Percentiles rank a stretch among this genome's conserved stretches.
phyloP scores from a whole-genome alignment of 2,329 filamentous ascomycete genomes.

The Arthrobotrys iridis region DNA sequence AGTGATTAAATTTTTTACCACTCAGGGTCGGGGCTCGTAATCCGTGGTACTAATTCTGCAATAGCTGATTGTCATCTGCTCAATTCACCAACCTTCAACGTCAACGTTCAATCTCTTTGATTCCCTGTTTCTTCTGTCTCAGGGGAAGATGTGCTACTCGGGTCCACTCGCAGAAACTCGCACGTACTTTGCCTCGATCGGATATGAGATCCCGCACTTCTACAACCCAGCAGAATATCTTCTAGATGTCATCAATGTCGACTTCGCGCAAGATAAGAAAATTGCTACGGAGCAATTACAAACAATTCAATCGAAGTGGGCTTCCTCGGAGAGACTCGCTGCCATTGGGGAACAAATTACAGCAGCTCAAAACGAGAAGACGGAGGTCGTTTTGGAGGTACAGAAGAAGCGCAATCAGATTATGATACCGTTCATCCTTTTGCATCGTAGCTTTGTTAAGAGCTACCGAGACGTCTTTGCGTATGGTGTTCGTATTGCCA shows the following conservation, averaged over 20 bases:
- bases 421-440: slow-evolving; percentile 69
- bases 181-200: slow-evolving; percentile 72
- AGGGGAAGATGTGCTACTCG: slow-evolving; percentile 77
- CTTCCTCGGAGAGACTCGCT: slow-evolving; percentile 61
- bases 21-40: neutral
- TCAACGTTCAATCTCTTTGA: slow-evolving; percentile 83
- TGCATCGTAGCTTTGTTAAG: slow-evolving; percentile 84
- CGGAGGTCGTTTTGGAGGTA: slow-evolving; percentile 53
- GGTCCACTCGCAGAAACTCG: slow-evolving; percentile 70
- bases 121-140: slow-evolving; percentile 77
- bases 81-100: slow-evolving; percentile 86
- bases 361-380: slow-evolving; percentile 58
- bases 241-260: slow-evolving; percentile 80
- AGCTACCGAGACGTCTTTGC: slow-evolving; percentile 83
- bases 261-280: slow-evolving; percentile 66
- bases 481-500: slow-evolving; percentile 82
- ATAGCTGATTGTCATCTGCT: slow-evolving; percentile 79
- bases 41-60: slow-evolving; percentile 14
- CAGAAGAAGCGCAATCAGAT: slow-evolving; percentile 63
- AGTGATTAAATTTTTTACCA: slow-evolving; percentile 54
- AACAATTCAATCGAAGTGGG: slow-evolving; percentile 55
- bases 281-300: slow-evolving; percentile 62
- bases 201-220: slow-evolving; percentile 72
- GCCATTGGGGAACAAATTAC: slow-evolving; percentile 58
- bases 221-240: slow-evolving; percentile 84